Percentiles rank a stretch among this genome's conserved stretches.
Evolutionary conservation across 495 filamentous ascomycete genomes (phyloP).

Genomic region (Talaromyces proteolyticus): DNA sequence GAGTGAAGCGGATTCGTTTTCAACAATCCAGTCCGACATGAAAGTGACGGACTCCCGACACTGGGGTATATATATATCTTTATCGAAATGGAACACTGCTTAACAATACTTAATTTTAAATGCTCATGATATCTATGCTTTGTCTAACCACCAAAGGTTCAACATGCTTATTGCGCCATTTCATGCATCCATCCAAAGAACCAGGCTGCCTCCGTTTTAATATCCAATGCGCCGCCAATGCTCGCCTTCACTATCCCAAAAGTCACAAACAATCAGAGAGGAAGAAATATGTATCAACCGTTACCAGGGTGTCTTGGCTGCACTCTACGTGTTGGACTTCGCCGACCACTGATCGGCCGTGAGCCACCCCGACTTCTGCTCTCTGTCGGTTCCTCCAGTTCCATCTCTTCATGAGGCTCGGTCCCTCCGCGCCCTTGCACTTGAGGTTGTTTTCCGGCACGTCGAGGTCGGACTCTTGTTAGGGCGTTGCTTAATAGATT

Average conservation of each 20-base stretch:
- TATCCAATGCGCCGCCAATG: constrained; percentile 4
- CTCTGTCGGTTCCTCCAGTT: constrained; percentile 1
- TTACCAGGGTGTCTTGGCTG: neutral
- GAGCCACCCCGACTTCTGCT: neutral
- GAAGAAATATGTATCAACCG: neutral
- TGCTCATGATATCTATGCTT: too few species aligned
- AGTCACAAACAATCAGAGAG: neutral
- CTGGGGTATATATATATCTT: too few species aligned
- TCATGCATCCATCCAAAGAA: neutral
- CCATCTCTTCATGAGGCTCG: constrained; percentile 2
- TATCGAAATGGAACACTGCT: neutral
- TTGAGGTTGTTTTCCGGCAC: constrained; percentile 13
- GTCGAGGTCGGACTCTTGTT: constrained; percentile 25
- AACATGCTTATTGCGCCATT: neutral
- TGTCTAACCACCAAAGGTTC: neutral
- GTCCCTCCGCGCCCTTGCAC: constrained; percentile 11
- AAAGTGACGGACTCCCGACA: too few species aligned
- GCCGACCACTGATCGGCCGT: constrained; percentile 3
- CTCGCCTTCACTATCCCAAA: constrained; percentile 4
- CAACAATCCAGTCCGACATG: too few species aligned
- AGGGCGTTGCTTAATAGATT: constrained; percentile 29
- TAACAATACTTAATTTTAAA: neutral
- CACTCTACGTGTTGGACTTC: constrained; percentile 6
- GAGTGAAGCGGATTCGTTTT: too few species aligned
- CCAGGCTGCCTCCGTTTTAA: neutral